Percentiles rank a stretch among this genome's conserved stretches.
Conservation (phyloP, 2,329 filamentous ascomycete species). For the Calonectria honghensis region DNA sequence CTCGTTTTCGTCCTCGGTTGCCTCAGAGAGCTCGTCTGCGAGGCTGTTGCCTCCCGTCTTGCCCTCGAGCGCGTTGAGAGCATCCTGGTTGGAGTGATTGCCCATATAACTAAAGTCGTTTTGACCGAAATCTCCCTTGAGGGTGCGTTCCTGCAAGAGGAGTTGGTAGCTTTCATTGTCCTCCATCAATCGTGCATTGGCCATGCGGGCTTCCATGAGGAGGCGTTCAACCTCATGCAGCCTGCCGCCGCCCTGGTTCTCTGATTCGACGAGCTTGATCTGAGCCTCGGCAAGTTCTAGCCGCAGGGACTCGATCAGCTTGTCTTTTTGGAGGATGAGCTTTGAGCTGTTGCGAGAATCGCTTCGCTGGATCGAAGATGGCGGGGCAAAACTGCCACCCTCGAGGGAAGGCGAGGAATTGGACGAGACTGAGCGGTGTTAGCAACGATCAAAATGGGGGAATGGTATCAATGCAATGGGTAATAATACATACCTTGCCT, state of each 20-base stretch:
- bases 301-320: conserved; percentile 92
- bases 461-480: background rate
- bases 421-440: conserved; percentile 56
- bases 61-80: conserved; percentile 79
- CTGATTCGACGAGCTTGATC: conserved; percentile 94
- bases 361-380: conserved; percentile 88
- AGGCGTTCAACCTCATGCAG: conserved; percentile 93
- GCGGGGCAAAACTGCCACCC: conserved; percentile 88
- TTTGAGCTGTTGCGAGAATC: conserved; percentile 93
- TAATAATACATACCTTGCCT: conserved; percentile 71
- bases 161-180: conserved; percentile 99
- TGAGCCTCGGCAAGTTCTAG: conserved; percentile 96
- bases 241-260: conserved; percentile 92
- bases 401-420: conserved; percentile 82
- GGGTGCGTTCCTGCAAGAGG: conserved; percentile 93
- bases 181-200: conserved; percentile 96
- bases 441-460: conserved; percentile 36
- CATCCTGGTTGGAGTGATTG: conserved; percentile 76
- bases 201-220: conserved; percentile 94
- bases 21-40: conserved; percentile 90
- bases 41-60: conserved; percentile 74
- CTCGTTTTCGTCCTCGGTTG: conserved; percentile 75
- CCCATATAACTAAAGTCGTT: conserved; percentile 85
- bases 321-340: conserved; percentile 94
- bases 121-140: conserved; percentile 93